These are phyloP conservation scores for Globisporangium paroecandrum DNA, from an alignment of 352 stramenopile genomes.

Conservation along the genomic window DNA sequence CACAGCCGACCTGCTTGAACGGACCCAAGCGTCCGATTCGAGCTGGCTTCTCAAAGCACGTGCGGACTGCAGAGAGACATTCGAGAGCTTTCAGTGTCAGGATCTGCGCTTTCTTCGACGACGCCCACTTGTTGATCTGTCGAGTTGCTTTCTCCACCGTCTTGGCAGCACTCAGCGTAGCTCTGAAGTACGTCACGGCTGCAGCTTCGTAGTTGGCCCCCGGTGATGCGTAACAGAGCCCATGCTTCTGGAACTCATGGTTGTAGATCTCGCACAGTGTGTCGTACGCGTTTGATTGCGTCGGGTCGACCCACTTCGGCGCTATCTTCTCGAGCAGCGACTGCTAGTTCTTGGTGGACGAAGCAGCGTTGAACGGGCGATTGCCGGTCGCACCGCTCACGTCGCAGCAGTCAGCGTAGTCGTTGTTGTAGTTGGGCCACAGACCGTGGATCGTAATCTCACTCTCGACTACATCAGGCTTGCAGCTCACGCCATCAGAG, in stretches of 20 bases:
- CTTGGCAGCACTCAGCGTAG: slow-evolving; percentile 46
- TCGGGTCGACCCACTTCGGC: slow-evolving; percentile 61
- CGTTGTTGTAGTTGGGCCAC: slow-evolving; percentile 72
- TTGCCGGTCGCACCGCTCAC: slow-evolving; percentile 49
- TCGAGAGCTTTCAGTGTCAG: slow-evolving; percentile 32
- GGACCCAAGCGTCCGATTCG: not conserved
- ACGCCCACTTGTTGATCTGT: slow-evolving; percentile 59
- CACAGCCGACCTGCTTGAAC: slow-evolving; percentile 3
- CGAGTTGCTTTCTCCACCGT: slow-evolving; percentile 30
- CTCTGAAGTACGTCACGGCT: slow-evolving; percentile 57
- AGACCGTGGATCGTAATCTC: slow-evolving; percentile 71
- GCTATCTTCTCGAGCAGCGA: slow-evolving; percentile 50
- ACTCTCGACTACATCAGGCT: slow-evolving; percentile 29
- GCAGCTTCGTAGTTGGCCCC: slow-evolving; percentile 50
- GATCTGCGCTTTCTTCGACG: slow-evolving; percentile 13
- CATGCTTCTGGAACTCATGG: slow-evolving; percentile 88
- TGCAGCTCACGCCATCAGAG: slow-evolving; percentile 48
- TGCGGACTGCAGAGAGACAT: slow-evolving; percentile 58
- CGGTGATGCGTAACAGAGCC: slow-evolving; percentile 33
- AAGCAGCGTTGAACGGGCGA: slow-evolving; percentile 43
- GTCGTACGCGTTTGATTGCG: slow-evolving; percentile 44
- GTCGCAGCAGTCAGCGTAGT: slow-evolving; percentile 72
- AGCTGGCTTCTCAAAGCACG: slow-evolving; percentile 49
- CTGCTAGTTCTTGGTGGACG: slow-evolving; percentile 42
- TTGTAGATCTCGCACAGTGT: slow-evolving; percentile 82